These are phyloP conservation scores for Boletus vinaceobasis DNA, from an alignment of 768 basidiomycete species.

Conservation along the genomic window DNA sequence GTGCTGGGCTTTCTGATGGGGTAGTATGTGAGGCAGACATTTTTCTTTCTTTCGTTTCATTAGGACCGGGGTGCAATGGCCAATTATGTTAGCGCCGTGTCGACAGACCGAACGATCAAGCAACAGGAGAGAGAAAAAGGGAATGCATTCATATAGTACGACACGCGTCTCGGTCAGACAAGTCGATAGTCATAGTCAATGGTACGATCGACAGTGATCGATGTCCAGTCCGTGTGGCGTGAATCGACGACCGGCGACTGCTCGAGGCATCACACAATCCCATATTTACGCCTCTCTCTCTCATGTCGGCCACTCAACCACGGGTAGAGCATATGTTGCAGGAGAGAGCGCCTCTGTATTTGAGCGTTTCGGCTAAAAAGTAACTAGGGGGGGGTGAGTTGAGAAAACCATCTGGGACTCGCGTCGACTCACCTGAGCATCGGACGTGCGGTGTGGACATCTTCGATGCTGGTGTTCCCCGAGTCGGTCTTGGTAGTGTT, in stretches of 20 bases:
- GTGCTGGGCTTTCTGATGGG: constrained; percentile 58
- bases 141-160: neutral
- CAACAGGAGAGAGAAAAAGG: neutral
- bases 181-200: neutral
- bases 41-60: neutral
- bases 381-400: constrained; percentile 32
- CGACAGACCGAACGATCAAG: neutral
- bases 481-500: constrained; percentile 52
- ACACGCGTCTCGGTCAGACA: neutral
- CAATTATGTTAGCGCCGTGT: neutral
- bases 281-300: constrained; percentile 45
- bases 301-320: constrained; percentile 58
- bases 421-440: constrained; percentile 81
- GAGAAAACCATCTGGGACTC: constrained; percentile 23
- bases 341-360: constrained; percentile 59
- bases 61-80: too few species aligned
- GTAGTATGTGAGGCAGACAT: constrained; percentile 85
- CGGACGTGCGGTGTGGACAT: constrained; percentile 42
- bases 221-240: neutral
- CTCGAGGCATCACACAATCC: constrained; percentile 6
- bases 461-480: constrained; percentile 58
- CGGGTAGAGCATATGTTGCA: constrained; percentile 75
- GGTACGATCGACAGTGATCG: neutral
- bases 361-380: constrained; percentile 60
- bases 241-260: neutral